These are phyloP conservation scores for Cryphonectria parasitica DNA, from an alignment of 2,329 filamentous ascomycete genomes.

Conservation along the genomic window DNA sequence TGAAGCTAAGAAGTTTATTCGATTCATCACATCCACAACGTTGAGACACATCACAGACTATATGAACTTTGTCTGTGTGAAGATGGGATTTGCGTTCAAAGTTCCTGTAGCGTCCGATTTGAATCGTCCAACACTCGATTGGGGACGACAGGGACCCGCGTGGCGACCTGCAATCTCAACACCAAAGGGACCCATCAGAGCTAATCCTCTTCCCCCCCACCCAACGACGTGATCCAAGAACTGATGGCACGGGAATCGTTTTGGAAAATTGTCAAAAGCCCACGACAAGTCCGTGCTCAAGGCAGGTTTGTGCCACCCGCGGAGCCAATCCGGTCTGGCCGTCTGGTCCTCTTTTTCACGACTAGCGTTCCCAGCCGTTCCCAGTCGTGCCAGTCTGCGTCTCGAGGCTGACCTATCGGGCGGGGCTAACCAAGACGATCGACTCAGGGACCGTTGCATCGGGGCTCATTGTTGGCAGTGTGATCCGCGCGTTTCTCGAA, in stretches of 20 bases:
- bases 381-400: background rate
- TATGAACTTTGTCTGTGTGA: background rate
- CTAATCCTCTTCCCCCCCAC: background rate
- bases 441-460: slow-evolving; percentile 3
- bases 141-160: background rate
- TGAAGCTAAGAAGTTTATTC: background rate
- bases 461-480: background rate
- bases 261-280: background rate
- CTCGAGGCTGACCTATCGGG: background rate
- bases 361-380: background rate
- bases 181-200: background rate
- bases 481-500: background rate
- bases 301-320: background rate
- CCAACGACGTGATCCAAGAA: background rate
- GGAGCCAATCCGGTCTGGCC: background rate
- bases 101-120: background rate
- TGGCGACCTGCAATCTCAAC: background rate
- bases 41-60: background rate
- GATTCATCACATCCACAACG: background rate
- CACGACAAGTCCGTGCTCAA: background rate
- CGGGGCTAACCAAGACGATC: background rate
- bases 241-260: background rate
- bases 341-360: background rate
- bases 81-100: background rate
- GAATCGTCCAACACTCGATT: background rate